Conservation (phyloP, 306 rosid species). For the Luffa acutangula region DNA sequence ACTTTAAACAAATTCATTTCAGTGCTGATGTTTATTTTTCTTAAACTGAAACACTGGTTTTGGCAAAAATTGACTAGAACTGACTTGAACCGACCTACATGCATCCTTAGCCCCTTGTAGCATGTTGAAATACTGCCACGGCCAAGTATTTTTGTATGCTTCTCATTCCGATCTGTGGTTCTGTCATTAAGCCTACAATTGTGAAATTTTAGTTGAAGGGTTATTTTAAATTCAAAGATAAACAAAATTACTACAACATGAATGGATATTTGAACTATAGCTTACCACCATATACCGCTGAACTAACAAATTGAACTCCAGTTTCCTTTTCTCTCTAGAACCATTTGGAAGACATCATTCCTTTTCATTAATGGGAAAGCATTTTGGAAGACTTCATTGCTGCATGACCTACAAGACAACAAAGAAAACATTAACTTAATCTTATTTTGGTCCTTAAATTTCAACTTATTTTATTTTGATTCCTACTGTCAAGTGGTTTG, state of each 20-base stretch:
- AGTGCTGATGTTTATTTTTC: no score
- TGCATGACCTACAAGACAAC: not conserved
- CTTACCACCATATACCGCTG: not conserved
- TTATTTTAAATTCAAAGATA: not conserved
- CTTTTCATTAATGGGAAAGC: not conserved
- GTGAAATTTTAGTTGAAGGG: not conserved
- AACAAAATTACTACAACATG: not conserved
- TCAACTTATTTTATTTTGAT: not conserved
- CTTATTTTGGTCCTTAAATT: no score
- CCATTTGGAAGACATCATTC: not conserved
- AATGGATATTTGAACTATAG: not conserved
- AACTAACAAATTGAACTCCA: not conserved
- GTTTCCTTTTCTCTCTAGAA: not conserved
- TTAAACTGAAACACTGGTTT: not conserved
- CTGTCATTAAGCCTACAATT: no score
- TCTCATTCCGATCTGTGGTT: not conserved
- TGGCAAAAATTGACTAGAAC: not conserved
- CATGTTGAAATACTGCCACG: not conserved
- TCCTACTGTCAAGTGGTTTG: not conserved
- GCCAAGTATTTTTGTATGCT: not conserved
- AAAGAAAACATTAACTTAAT: not conserved
- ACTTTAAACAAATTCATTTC: not conserved
- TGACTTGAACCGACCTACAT: not conserved
- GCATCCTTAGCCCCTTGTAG: not conserved
- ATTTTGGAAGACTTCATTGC: not conserved